phyloP scores from a whole-genome alignment of 2,329 filamentous ascomycete species.

The Calonectria hawksworthii region DNA sequence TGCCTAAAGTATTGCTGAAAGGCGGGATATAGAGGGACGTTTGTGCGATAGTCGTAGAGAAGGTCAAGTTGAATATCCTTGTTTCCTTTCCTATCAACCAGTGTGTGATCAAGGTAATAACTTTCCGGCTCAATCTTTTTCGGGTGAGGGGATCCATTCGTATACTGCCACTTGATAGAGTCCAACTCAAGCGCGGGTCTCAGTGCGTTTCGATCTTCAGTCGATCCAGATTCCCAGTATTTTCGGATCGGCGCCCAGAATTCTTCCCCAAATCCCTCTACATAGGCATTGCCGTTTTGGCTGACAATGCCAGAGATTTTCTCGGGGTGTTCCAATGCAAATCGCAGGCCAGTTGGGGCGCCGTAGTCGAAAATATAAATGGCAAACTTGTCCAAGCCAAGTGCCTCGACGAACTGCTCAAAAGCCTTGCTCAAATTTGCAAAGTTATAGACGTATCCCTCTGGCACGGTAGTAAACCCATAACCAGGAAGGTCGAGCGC shows the following conservation, averaged over 20 bases:
- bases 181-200: conserved; percentile 51
- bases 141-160: conserved; percentile 53
- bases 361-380: conserved; percentile 76
- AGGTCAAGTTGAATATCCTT: conserved; percentile 69
- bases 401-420: conserved; percentile 61
- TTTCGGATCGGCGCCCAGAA: conserved; percentile 65
- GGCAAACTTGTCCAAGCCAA: conserved; percentile 63
- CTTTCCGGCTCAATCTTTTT: conserved; percentile 58
- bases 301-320: conserved; percentile 66
- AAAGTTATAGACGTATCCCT: conserved; percentile 67
- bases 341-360: conserved; percentile 66
- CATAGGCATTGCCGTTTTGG: conserved; percentile 74
- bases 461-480: conserved; percentile 67
- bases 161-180: conserved; percentile 61
- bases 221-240: conserved; percentile 58
- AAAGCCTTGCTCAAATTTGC: conserved; percentile 63
- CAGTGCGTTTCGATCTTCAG: conserved; percentile 54
- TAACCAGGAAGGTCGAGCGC: conserved; percentile 73
- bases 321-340: conserved; percentile 64
- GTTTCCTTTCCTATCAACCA: conserved; percentile 64
- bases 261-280: conserved; percentile 63
- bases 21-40: conserved; percentile 65
- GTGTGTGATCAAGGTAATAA: conserved; percentile 65
- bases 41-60: conserved; percentile 70
- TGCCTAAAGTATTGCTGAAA: conserved; percentile 69